Conservation (phyloP, 2,329 filamentous ascomycete species). For the Pezicula carpinea region DNA sequence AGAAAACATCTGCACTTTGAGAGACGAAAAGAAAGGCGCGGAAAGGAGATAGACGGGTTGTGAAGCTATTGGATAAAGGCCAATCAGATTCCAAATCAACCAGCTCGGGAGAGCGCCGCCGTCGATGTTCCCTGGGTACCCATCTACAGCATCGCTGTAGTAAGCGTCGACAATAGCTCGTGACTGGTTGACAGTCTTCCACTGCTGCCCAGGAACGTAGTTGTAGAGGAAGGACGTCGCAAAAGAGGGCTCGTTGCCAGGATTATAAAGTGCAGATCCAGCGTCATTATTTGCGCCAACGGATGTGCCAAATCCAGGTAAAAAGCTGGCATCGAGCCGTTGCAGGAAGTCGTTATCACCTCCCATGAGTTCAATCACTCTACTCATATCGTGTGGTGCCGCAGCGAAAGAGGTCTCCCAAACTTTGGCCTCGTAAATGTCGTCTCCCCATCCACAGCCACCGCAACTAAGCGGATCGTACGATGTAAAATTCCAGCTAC, state of each 20-base stretch:
- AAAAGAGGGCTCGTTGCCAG: background rate
- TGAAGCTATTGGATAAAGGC: background rate
- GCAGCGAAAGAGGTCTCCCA: background rate
- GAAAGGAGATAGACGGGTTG: background rate
- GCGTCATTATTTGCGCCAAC: background rate
- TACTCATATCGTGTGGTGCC: background rate
- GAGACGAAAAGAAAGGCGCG: background rate
- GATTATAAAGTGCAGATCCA: constrained; percentile 1
- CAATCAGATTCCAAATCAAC: background rate
- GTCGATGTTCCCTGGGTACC: background rate
- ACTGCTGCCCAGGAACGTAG: background rate
- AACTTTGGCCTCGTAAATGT: background rate
- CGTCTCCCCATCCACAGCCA: background rate
- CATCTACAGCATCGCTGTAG: background rate
- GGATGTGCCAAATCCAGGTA: background rate
- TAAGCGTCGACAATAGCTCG: background rate
- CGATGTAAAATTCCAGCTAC: background rate
- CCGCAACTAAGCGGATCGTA: background rate
- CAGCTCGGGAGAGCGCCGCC: background rate
- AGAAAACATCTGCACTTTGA: background rate
- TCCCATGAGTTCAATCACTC: background rate
- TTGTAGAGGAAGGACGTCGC: background rate
- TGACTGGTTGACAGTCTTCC: background rate
- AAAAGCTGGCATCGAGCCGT: background rate
- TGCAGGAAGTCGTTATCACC: background rate